Evolutionary conservation across 2,329 filamentous ascomycete genomes (phyloP), one percentile per base, ranked within the genome.

Genomic region (Sporothrix dimorphospora): DNA sequence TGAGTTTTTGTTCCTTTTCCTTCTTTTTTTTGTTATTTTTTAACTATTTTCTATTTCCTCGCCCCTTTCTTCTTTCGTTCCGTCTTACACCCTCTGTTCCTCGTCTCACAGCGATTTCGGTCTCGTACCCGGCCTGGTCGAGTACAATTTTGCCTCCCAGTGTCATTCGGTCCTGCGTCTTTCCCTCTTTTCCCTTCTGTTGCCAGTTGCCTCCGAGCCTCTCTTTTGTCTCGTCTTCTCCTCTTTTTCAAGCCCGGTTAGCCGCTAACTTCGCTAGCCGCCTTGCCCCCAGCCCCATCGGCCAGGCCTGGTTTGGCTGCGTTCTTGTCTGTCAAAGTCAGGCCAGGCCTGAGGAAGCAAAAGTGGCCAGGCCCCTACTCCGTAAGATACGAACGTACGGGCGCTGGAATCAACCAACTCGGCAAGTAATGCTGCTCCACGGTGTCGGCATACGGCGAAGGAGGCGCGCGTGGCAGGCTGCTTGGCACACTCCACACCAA

Each of bases 251-350:
- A 49, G 42, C 21, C 63, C 63, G 24, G 42, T 27, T 47, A 49
- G 42, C 42, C 24, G 42, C 63, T 66, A 66, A 21, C 63, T 16
- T 49, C 63, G 24, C 63, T 66, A 66, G 63, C 42, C 40, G 61
- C 40, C 59, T 47, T 21, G 19, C 9, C 38, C 61, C 61, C 63
- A 66, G 42, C 63, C 63, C 42, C 63, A 14, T 55, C 30, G 55
- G 30, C 55, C 30, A 21, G 42, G 21, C 38, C 14, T 40, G 38
- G 34, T 14, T 5, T 63, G 49, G 49, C 21, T 27, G 21, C 11
- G 49, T 27, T 27, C 12, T 2, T 53, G 57, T 34, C 34, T 63
- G 34, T 21, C 34, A 65, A 24, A 40, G 30, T 61, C 57, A 61
- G 57, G 59, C 40, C 59, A 63, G 40, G 61, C 55, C 55, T 61